Conservation (phyloP, 1,139 yeast genomes). For the Pichia sp. region DNA sequence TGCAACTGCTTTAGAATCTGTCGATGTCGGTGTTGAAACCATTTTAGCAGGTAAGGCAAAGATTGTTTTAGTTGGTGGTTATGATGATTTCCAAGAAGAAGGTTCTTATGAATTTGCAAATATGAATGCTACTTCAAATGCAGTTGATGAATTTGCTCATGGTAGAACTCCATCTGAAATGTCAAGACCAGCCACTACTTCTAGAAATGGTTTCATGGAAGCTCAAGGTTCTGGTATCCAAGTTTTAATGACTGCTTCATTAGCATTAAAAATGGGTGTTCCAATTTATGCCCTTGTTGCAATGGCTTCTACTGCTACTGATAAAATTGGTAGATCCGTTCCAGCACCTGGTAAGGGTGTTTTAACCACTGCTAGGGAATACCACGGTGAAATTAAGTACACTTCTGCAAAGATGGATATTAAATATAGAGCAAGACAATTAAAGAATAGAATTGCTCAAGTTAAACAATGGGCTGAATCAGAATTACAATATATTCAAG, state of each 20-base stretch:
- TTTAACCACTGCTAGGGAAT: conserved; percentile 94
- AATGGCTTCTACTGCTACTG: conserved; percentile 92
- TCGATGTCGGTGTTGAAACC: conserved; percentile 92
- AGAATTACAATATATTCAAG: conserved; percentile 67
- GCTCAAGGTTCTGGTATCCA: conserved; percentile 99
- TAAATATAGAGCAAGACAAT: conserved; percentile 91
- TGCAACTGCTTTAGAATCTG: conserved; percentile 97
- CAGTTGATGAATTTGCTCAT: conserved; percentile 78
- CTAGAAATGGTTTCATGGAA: conserved; percentile 98
- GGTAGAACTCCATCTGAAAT: conserved; percentile 98
- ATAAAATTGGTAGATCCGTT: conserved; percentile 96
- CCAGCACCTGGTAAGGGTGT: conserved; percentile 99
- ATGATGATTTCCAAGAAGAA: conserved; percentile 99
- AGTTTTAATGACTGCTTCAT: conserved; percentile 88
- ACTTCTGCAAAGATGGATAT: conserved; percentile 79
- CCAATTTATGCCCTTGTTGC: conserved; percentile 96
- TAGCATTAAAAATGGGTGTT: conserved; percentile 96
- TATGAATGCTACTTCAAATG: conserved; percentile 96
- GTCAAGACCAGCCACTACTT: conserved; percentile 97
- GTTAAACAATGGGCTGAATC: conserved; percentile 79
- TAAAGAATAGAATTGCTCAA: conserved; percentile 70
- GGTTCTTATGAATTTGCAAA: conserved; percentile 97
- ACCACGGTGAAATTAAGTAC: conserved; percentile 75
- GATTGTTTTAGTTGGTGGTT: conserved; percentile 96
- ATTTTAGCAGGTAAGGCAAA: conserved; percentile 90